Base-by-base conservation (phyloP, 371 early-diverging fungal species). In the Lichtheimia hyalospora region DNA sequence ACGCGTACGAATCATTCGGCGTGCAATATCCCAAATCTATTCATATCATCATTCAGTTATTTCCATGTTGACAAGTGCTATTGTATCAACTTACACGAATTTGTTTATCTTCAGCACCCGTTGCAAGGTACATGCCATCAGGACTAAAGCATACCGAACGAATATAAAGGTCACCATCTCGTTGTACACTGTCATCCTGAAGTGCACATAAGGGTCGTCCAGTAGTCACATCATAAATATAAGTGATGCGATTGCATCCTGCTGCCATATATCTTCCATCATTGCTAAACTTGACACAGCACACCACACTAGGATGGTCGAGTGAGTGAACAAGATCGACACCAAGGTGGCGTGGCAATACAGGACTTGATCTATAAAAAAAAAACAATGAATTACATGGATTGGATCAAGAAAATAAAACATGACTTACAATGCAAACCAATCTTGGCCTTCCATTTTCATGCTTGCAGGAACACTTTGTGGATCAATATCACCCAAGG, bases 121-220 rank as follows among this genome's bases (percentile, higher is more conserved):
- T 96, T 12, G 98, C 99, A 28, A 99, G 82, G 60, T 74, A 91
- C 51, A 84, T 87, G 57, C 93, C 92, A 70, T 97, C 97, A 15
- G 96, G 96, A 63, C 96, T 95, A 67, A 99, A 99, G 73, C 94
- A 94, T 24, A 98, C 96, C 6, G 96, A 91, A 21, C 98, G 91
- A 68, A 98, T 94, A 66, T 98, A 98, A 43, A 96, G 73, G 74
- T 97, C 97, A 10, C 76, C 74, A 60, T 90, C 88, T 61, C 85
- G 86, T 53, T 86, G 82, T 8, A 86, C 89, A 24, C 69, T 81
- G 46, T 92, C 91, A 68, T 95, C 95, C n/a, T 84, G 83, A 46
- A 96, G 79, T n/a, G 46, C 46, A 46, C 46, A 46, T 21, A 46
- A 46, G 44, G 56, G 60, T 2, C 79, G 70, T 13, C 94, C 91